Evolutionary conservation across 2,329 filamentous ascomycete species (phyloP).

Genomic region (Dactylellina cionopaga): DNA sequence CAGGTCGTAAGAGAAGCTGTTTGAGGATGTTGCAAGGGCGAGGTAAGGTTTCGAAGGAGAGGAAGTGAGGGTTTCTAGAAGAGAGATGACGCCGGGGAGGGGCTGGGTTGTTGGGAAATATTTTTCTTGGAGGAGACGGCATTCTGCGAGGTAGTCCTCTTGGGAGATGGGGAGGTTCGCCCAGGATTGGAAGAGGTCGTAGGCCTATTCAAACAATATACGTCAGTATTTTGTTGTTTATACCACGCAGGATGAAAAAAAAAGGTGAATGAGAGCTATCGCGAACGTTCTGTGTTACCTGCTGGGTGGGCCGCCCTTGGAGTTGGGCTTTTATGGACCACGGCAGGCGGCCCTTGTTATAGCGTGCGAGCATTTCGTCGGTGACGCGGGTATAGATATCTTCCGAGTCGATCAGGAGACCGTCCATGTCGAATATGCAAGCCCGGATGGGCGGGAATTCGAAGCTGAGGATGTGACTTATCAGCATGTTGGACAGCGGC

Average conservation of each 20-base stretch:
- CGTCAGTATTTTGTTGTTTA: constrained; percentile 1
- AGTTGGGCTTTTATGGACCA: constrained; percentile 94
- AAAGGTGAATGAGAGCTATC: neutral
- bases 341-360: constrained; percentile 78
- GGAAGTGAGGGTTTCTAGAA: constrained; percentile 71
- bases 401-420: constrained; percentile 91
- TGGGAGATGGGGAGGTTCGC: constrained; percentile 80
- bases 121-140: constrained; percentile 72
- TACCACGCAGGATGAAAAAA: neutral
- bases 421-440: constrained; percentile 99
- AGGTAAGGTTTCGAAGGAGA: constrained; percentile 66
- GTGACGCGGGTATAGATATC: constrained; percentile 86
- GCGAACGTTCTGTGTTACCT: no score
- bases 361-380: constrained; percentile 81
- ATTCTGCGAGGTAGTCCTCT: constrained; percentile 73
- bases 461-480: constrained; percentile 48
- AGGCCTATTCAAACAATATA: constrained; percentile 62
- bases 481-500: constrained; percentile 48
- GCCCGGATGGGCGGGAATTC: constrained; percentile 79
- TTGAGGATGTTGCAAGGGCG: constrained; percentile 85
- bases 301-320: constrained; percentile 71
- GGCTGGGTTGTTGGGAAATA: constrained; percentile 79
- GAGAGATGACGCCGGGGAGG: constrained; percentile 77
- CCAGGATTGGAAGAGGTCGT: constrained; percentile 78
- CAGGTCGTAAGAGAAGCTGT: constrained; percentile 75